These are phyloP conservation scores for Trichoderma asperellum DNA, from an alignment of 2,329 filamentous ascomycete genomes.

Conservation along the genomic window DNA sequence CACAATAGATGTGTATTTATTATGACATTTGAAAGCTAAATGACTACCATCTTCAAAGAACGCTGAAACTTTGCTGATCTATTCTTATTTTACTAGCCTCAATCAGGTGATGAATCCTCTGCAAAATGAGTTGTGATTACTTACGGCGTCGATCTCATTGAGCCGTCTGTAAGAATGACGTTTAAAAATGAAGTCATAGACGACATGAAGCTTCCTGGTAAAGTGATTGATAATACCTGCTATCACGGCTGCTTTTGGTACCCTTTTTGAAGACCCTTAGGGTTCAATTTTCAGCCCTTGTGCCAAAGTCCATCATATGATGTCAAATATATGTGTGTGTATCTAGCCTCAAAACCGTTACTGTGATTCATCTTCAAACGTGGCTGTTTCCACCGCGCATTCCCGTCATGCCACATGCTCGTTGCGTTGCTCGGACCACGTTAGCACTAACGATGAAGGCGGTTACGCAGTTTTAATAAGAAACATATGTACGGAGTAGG, in stretches of 20 bases:
- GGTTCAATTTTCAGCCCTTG: not conserved
- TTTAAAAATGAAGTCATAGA: not conserved
- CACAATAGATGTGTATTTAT: conserved; percentile 7
- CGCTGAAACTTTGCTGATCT: too few relatives aligned
- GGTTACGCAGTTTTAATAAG: not conserved
- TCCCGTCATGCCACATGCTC: not conserved
- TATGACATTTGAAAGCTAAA: not conserved
- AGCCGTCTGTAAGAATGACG: not conserved
- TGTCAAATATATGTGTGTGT: too few relatives aligned
- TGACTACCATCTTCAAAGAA: not conserved
- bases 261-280: not conserved
- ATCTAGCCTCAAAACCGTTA: not conserved
- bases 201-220: not conserved
- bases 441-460: not conserved
- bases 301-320: too few relatives aligned
- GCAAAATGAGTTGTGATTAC: not conserved
- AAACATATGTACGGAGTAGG: rapidly evolving
- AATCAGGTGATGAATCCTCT: not conserved
- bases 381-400: not conserved
- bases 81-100: not conserved
- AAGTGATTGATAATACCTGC: not conserved
- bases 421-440: not conserved
- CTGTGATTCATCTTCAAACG: not conserved
- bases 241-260: not conserved
- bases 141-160: not conserved